Conservation (phyloP, 306 rosid species). For the Fragaria vesca region DNA sequence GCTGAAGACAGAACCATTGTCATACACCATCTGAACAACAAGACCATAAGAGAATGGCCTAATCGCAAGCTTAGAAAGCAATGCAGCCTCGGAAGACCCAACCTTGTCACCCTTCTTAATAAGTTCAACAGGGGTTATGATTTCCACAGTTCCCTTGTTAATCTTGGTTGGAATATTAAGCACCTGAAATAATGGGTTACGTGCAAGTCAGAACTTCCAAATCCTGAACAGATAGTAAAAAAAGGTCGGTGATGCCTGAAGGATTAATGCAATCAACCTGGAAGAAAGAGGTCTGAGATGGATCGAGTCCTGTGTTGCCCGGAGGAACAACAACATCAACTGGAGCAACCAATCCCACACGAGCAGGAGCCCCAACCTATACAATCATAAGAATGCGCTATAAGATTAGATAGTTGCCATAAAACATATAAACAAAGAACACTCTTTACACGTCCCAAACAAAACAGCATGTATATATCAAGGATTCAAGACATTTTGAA, state of each 20-base stretch:
- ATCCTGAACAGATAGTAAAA: not conserved
- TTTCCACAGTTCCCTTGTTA: conserved; percentile 43
- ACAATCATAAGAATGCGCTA: not conserved
- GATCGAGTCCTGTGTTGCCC: conserved; percentile 65
- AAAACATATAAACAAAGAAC: not conserved
- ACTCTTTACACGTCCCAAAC: not conserved
- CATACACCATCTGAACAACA: conserved; percentile 9
- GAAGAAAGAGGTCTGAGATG: conserved; percentile 60
- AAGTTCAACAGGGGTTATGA: conserved; percentile 88
- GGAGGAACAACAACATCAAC: conserved; percentile 94
- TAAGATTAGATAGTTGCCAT: not conserved
- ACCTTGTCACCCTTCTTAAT: conserved; percentile 93
- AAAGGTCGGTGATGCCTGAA: not conserved
- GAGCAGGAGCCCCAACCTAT: conserved; percentile 97
- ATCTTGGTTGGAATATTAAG: conserved; percentile 69
- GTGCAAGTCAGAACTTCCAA: not conserved
- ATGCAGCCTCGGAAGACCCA: conserved; percentile 91
- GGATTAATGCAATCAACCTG: conserved; percentile 44
- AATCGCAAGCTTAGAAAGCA: conserved; percentile 85
- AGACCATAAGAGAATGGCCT: conserved; percentile 95
- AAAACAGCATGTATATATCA: not conserved
- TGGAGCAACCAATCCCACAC: conserved; percentile 95
- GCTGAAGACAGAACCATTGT: conserved; percentile 72
- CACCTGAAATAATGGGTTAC: conserved; percentile 41
- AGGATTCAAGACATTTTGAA: not conserved